Conservation (phyloP, 2,329 filamentous ascomycete species). For the Ceratocystis alfenasii region DNA sequence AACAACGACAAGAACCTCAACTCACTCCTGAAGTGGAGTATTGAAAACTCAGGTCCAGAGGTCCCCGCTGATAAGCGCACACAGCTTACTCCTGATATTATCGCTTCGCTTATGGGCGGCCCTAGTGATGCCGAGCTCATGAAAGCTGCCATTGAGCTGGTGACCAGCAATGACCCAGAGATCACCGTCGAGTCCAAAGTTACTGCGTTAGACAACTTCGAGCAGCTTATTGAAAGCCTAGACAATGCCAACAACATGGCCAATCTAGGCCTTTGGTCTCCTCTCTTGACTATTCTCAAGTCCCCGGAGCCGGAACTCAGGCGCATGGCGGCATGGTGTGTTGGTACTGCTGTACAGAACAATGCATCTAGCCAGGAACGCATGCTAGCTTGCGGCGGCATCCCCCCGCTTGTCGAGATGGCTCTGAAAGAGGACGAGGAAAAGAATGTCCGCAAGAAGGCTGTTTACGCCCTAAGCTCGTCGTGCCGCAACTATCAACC, state of each 20-base stretch:
- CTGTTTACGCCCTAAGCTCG: constrained; percentile 77
- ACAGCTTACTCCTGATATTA: constrained; percentile 54
- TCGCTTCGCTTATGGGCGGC: constrained; percentile 68
- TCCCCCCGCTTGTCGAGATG: constrained; percentile 57
- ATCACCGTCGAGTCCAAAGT: constrained; percentile 63
- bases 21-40: constrained; percentile 67
- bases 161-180: constrained; percentile 49
- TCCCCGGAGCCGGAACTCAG: constrained; percentile 60
- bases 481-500: constrained; percentile 83
- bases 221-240: constrained; percentile 79
- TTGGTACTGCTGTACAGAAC: constrained; percentile 92
- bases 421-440: constrained; percentile 48
- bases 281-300: constrained; percentile 58
- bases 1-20: constrained; percentile 47
- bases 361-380: constrained; percentile 76
- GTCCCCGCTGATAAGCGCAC: constrained; percentile 30
- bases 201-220: constrained; percentile 85
- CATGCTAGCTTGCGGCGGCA: constrained; percentile 48
- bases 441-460: constrained; percentile 65
- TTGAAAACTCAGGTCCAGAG: constrained; percentile 36
- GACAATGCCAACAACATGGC: constrained; percentile 96
- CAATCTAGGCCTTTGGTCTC: constrained; percentile 66
- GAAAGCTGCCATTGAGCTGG: constrained; percentile 68
- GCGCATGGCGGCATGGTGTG: constrained; percentile 83
- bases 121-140: constrained; percentile 87